These are phyloP conservation scores for Nothophytophthora sp. DNA, from an alignment of 352 stramenopile species.

Conservation along the genomic window DNA sequence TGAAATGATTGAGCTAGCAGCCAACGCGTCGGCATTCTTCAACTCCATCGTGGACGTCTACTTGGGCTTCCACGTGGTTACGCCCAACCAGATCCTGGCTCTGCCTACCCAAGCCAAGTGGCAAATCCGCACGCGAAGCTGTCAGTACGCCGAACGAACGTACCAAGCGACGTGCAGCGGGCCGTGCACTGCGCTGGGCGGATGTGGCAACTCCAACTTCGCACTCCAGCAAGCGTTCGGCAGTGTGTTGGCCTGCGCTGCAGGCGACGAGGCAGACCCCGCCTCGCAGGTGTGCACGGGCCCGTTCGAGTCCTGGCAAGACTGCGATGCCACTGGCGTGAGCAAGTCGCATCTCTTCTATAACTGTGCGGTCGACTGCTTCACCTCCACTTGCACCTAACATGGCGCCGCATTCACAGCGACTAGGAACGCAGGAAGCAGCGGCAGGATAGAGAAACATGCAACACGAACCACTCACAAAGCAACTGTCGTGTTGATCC, in stretches of 20 bases:
- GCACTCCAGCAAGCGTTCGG: slow-evolving; percentile 34
- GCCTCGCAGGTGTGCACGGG: slow-evolving; percentile 47
- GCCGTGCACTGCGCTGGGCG: slow-evolving; percentile 24
- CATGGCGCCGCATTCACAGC: neutral
- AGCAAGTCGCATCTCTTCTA: slow-evolving; percentile 49
- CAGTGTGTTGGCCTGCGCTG: slow-evolving; percentile 25
- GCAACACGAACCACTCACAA: slow-evolving; percentile 7
- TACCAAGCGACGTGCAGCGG: slow-evolving; percentile 55
- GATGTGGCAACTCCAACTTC: slow-evolving; percentile 62
- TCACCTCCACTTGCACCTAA: slow-evolving; percentile 48
- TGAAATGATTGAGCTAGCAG: slow-evolving; percentile 49
- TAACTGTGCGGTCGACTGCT: slow-evolving; percentile 63
- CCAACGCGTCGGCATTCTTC: slow-evolving; percentile 49
- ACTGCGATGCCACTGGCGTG: slow-evolving; percentile 46
- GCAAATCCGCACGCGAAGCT: slow-evolving; percentile 65
- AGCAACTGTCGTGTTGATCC: slow-evolving; percentile 2
- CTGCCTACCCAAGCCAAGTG: slow-evolving; percentile 48
- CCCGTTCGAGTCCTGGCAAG: slow-evolving; percentile 45
- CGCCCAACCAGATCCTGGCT: slow-evolving; percentile 67
- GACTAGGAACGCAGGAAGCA: neutral
- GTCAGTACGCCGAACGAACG: slow-evolving; percentile 43
- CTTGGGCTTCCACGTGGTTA: slow-evolving; percentile 73
- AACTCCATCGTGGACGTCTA: slow-evolving; percentile 68
- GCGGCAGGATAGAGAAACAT: neutral
- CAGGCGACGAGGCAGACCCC: slow-evolving; percentile 49